Evolutionary conservation across 495 filamentous ascomycete species (phyloP).

Genomic region (Aspergillus bridgeri): DNA sequence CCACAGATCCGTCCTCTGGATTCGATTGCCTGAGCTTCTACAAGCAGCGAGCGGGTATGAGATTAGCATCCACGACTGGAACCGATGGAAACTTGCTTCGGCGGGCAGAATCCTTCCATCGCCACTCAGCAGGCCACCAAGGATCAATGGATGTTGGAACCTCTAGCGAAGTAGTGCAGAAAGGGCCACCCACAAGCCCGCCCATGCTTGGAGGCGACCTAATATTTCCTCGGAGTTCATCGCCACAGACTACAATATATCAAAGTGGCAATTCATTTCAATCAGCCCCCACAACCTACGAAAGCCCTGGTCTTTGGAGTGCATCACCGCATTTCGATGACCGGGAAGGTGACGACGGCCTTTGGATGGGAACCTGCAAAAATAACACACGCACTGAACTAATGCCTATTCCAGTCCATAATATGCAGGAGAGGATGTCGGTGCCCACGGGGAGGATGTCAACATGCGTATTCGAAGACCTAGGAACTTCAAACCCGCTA

Average conservation of each 20-base stretch:
- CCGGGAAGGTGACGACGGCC: conserved; percentile 46
- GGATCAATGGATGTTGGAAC: conserved; percentile 13
- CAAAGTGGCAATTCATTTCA: conserved; percentile 56
- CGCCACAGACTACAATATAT: conserved; percentile 75
- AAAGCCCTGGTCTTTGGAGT: conserved; percentile 43
- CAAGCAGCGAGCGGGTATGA: conserved; percentile 45
- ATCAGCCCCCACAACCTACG: conserved; percentile 21
- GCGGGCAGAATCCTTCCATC: not conserved
- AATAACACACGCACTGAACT: conserved; percentile 14
- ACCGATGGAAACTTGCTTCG: conserved; percentile 20
- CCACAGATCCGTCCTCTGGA: conserved; percentile 48
- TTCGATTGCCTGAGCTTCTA: conserved; percentile 49
- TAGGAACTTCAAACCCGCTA: not conserved
- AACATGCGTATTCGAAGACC: not conserved
- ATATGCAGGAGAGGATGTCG: not conserved
- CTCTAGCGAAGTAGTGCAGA: conserved; percentile 27
- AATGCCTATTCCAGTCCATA: not conserved
- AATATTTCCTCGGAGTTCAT: conserved; percentile 69
- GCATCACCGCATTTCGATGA: conserved; percentile 21
- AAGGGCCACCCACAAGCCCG: conserved; percentile 54
- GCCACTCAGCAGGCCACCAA: not conserved
- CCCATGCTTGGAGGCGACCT: conserved; percentile 83
- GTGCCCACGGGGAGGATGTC: not conserved
- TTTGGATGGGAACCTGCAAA: conserved; percentile 66
- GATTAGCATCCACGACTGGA: conserved; percentile 24